Percentiles rank a stretch among this genome's conserved stretches.
phyloP scores from a whole-genome alignment of 139 green algal genomes.

The Trebouxia sp. region DNA sequence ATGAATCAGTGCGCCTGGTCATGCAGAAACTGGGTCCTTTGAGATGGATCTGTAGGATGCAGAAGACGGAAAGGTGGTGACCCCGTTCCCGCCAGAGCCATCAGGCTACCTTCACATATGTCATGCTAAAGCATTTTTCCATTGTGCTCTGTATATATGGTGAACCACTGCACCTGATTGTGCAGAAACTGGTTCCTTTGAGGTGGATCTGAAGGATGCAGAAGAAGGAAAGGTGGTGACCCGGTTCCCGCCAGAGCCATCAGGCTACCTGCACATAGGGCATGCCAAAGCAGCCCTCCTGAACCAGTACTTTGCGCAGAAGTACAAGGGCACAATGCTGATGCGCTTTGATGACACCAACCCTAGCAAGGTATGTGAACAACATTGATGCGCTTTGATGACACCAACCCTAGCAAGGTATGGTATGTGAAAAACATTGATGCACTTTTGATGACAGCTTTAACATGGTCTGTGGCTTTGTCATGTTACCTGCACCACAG shows the following conservation, averaged over 20 bases:
- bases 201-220: constrained; percentile 83
- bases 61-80: constrained; percentile 89
- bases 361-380: constrained; percentile 78
- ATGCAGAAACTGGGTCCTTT: constrained; percentile 72
- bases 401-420: constrained; percentile 97
- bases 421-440: constrained; percentile 57
- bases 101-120: constrained; percentile 95
- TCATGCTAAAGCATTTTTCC: constrained; percentile 89
- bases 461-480: neutral
- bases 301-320: constrained; percentile 92
- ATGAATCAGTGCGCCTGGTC: neutral
- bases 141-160: neutral
- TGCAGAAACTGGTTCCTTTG: constrained; percentile 75
- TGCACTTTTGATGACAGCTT: constrained; percentile 96
- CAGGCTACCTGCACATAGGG: constrained; percentile 93
- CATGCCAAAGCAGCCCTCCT: constrained; percentile 93
- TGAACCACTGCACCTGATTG: neutral
- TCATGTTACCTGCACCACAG: no score
- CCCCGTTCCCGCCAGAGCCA: constrained; percentile 97
- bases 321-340: constrained; percentile 88
- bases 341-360: constrained; percentile 99
- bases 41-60: constrained; percentile 85
- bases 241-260: constrained; percentile 97
- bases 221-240: constrained; percentile 91
- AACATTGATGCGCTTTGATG: constrained; percentile 95